phyloP scores from a whole-genome alignment of 1,284 basidiomycete genomes.

The Phellinidium pouzarii region DNA sequence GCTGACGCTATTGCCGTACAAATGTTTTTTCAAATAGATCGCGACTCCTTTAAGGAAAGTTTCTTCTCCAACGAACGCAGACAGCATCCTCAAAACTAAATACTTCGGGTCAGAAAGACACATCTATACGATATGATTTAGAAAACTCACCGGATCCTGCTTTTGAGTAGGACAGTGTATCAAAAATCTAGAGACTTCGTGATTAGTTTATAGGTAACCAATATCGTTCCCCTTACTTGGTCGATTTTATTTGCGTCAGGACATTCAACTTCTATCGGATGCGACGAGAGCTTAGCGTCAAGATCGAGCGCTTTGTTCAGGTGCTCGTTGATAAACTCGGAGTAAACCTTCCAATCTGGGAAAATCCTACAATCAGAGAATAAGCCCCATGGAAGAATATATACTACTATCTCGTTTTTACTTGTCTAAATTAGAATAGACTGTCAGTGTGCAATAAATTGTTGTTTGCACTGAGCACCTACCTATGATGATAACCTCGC shows the following conservation, averaged over 20 bases:
- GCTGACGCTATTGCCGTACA: constrained; percentile 82
- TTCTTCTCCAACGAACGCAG: constrained; percentile 85
- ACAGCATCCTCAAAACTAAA: constrained; percentile 87
- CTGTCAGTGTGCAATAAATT: neutral
- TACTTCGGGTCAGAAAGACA: constrained; percentile 19
- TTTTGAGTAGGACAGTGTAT: constrained; percentile 81
- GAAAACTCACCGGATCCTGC: constrained; percentile 61
- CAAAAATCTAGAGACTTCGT: constrained; percentile 60
- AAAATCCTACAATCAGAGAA: constrained; percentile 44
- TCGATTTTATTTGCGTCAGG: constrained; percentile 84
- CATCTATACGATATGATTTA: neutral
- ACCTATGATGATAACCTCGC: constrained; percentile 87
- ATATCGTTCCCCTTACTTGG: constrained; percentile 40
- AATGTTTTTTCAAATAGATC: constrained; percentile 84
- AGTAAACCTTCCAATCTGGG: constrained; percentile 73
- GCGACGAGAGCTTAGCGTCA: constrained; percentile 88
- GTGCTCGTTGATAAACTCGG: constrained; percentile 60
- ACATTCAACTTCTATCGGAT: constrained; percentile 92
- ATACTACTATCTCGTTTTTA: constrained; percentile 22
- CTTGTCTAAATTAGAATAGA: constrained; percentile 37
- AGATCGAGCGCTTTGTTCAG: constrained; percentile 66
- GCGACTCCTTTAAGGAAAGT: constrained; percentile 84
- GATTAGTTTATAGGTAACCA: neutral
- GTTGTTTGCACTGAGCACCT: constrained; percentile 29
- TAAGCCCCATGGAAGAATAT: constrained; percentile 7